phyloP scores from a whole-genome alignment of 352 stramenopile genomes.

The Phytophthora pinifolia region DNA sequence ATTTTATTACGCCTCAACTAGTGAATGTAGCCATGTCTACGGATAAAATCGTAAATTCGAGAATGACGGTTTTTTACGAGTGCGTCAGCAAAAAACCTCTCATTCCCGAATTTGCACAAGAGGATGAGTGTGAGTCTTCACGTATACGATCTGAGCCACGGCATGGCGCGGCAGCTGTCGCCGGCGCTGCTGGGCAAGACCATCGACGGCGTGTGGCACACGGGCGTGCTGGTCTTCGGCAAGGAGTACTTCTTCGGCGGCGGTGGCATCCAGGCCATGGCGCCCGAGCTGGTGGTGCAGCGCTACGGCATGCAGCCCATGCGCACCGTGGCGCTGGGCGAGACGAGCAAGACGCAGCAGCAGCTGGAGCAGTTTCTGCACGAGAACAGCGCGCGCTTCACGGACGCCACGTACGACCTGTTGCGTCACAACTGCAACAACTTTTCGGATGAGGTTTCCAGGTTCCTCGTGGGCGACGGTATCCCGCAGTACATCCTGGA shows the following conservation, averaged over 20 bases:
- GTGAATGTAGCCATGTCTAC: constrained; percentile 15
- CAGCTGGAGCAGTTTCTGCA: constrained; percentile 88
- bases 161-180: constrained; percentile 90
- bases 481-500: constrained; percentile 93
- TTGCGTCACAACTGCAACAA: constrained; percentile 98
- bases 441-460: constrained; percentile 91
- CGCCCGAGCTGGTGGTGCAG: constrained; percentile 61
- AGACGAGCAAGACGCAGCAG: constrained; percentile 63
- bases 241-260: constrained; percentile 95
- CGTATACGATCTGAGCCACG: constrained; percentile 95
- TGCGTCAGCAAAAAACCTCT: constrained; percentile 17
- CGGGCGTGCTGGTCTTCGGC: constrained; percentile 75
- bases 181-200: constrained; percentile 90
- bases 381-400: constrained; percentile 82
- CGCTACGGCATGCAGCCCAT: constrained; percentile 89
- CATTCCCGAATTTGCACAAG: constrained; percentile 19
- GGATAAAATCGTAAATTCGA: not conserved
- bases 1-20: no score
- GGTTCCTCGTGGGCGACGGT: constrained; percentile 82
- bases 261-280: constrained; percentile 89
- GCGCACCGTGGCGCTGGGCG: constrained; percentile 74
- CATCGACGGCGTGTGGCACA: constrained; percentile 95
- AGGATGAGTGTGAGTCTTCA: constrained; percentile 80
- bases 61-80: constrained; percentile 18
- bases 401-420: constrained; percentile 91